These are phyloP conservation scores for Oryza australiensis DNA, from an alignment of 176 grass and related monocot species.

Conservation along the genomic window DNA sequence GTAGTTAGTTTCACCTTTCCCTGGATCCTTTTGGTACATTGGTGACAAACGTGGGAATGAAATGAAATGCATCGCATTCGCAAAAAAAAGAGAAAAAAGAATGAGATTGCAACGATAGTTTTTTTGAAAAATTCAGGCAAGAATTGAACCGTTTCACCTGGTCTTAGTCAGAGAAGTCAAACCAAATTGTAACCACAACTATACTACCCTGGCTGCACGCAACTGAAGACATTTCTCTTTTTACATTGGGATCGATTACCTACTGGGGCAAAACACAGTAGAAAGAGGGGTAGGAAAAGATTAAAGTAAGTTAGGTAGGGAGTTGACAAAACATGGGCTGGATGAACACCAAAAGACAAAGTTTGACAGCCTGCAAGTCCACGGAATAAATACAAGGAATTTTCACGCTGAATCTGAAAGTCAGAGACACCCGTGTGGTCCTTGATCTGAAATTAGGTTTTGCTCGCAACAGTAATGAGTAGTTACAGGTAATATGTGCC, in stretches of 20 bases:
- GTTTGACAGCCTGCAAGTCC: conserved; percentile 5
- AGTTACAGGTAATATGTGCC: background rate
- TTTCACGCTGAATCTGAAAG: background rate
- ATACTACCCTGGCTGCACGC: conserved; percentile 25
- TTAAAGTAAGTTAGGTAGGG: background rate
- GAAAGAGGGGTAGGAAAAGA: background rate
- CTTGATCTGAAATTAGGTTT: background rate
- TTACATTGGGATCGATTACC: background rate
- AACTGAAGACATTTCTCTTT: background rate
- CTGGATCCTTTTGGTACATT: background rate
- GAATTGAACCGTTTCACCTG: too few species aligned
- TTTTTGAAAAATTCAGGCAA: too few species aligned
- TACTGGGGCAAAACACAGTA: background rate
- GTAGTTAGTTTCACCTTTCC: background rate
- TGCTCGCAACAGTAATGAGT: background rate
- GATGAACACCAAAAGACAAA: conserved; percentile 27
- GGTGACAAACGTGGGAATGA: background rate
- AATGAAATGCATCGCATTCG: background rate
- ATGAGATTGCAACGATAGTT: too few species aligned
- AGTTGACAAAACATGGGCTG: background rate
- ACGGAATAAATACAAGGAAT: background rate
- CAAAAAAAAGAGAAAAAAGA: too few species aligned
- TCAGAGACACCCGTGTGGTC: background rate
- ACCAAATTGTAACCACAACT: conserved; percentile 7
- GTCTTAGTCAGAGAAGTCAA: background rate